A percentile compares a stretch with the other conserved stretches of the same genome.
Conservation (phyloP, 163 green algal genomes). For the Scenedesmus sp. region DNA sequence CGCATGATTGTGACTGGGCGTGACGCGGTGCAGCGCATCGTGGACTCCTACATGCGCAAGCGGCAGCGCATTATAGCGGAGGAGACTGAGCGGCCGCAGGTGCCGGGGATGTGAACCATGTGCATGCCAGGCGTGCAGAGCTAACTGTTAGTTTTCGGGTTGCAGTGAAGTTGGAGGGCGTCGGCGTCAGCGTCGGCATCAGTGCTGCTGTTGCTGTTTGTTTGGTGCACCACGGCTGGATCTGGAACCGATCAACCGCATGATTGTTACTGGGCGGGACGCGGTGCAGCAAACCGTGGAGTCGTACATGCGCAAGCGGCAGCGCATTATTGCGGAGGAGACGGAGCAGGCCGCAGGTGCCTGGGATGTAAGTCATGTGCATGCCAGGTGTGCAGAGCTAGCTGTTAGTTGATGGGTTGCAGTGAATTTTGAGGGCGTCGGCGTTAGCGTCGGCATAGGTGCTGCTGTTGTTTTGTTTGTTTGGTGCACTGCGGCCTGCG, state of each 20-base stretch:
- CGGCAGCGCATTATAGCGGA: constrained; percentile 63
- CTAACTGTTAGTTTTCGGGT: background rate
- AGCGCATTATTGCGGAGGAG: constrained; percentile 65
- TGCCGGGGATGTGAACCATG: background rate
- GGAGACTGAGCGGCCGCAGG: constrained; percentile 34
- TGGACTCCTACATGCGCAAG: constrained; percentile 73
- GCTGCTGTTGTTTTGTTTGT: too few relatives aligned
- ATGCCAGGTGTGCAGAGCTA: too few relatives aligned
- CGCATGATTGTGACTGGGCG: constrained; percentile 82
- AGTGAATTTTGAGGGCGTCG: background rate
- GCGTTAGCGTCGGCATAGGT: background rate
- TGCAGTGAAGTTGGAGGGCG: background rate
- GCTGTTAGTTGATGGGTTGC: background rate
- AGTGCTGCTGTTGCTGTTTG: too few relatives aligned
- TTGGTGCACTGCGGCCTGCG: background rate
- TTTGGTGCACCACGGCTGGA: constrained; percentile 51
- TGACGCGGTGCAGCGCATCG: constrained; percentile 75
- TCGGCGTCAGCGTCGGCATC: background rate
- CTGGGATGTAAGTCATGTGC: background rate
- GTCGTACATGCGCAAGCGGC: constrained; percentile 66
- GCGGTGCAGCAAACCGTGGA: constrained; percentile 75
- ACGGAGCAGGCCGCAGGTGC: background rate
- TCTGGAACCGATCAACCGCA: constrained; percentile 81
- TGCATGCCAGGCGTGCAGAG: background rate
- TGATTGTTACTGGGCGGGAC: constrained; percentile 84